phyloP scores from a whole-genome alignment of 2,329 filamentous ascomycete genomes.

The Trichoderma sp. region DNA sequence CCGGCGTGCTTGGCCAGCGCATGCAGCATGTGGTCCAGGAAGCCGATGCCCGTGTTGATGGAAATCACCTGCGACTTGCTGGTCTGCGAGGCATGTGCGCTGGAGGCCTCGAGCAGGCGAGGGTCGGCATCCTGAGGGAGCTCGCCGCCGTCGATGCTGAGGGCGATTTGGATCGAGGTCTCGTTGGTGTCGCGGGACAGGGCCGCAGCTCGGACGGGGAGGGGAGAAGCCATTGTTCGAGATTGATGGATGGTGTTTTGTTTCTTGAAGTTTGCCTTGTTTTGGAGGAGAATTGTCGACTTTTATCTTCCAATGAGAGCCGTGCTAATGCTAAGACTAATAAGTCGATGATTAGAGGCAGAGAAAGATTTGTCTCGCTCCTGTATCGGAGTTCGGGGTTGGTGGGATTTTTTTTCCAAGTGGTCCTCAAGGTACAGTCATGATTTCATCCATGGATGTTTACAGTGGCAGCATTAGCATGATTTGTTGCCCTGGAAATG shows the following conservation, averaged over 20 bases:
- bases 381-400: conserved; percentile 26
- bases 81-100: conserved; percentile 79
- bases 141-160: conserved; percentile 89
- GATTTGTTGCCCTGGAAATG: conserved; percentile 1
- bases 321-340: neutral
- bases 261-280: neutral
- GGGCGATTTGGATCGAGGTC: conserved; percentile 90
- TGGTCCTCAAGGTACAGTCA: neutral
- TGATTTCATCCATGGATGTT: neutral
- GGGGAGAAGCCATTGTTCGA: conserved; percentile 17
- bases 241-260: neutral
- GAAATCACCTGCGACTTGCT: conserved; percentile 84
- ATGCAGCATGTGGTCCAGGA: conserved; percentile 98
- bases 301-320: conserved; percentile 1
- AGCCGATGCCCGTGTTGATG: conserved; percentile 92
- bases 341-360: neutral
- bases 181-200: conserved; percentile 94
- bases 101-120: conserved; percentile 54
- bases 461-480: neutral
- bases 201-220: conserved; percentile 51
- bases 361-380: conserved; percentile 19
- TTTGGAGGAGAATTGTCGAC: neutral
- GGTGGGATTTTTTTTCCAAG: conserved; percentile 3
- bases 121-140: conserved; percentile 68
- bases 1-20: conserved; percentile 94